Percentiles rank a stretch among this genome's conserved stretches.
Evolutionary conservation across 441 rosid species (phyloP).

Genomic region (Euphorbia corollata): DNA sequence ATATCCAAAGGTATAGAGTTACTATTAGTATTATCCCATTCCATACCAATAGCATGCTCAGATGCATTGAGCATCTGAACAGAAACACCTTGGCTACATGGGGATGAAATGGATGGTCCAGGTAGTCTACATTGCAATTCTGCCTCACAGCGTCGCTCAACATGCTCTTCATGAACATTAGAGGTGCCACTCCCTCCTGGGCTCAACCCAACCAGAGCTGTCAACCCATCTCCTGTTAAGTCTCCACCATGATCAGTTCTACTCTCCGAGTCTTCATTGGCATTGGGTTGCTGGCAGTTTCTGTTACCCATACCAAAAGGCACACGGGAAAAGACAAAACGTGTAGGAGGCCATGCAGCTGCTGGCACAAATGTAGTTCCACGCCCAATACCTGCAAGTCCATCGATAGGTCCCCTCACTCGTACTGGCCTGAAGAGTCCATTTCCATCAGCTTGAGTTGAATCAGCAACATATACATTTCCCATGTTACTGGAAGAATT

Average conservation of each 20-base stretch:
- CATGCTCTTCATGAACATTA: slow-evolving; percentile 48
- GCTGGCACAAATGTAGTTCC: slow-evolving; percentile 77
- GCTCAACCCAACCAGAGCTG: slow-evolving; percentile 79
- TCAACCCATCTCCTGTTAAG: slow-evolving; percentile 74
- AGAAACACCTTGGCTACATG: slow-evolving; percentile 39
- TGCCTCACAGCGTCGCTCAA: slow-evolving; percentile 44
- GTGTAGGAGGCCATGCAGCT: slow-evolving; percentile 80
- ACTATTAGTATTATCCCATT: slow-evolving; percentile 64
- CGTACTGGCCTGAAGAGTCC: slow-evolving; percentile 76
- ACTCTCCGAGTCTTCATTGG: slow-evolving; percentile 75
- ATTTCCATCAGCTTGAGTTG: slow-evolving; percentile 66
- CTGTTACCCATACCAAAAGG: slow-evolving; percentile 69
- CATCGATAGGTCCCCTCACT: slow-evolving; percentile 86
- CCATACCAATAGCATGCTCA: slow-evolving; percentile 51
- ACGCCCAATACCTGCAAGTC: slow-evolving; percentile 94
- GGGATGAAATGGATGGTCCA: slow-evolving; percentile 44
- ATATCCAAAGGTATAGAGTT: slow-evolving; percentile 80
- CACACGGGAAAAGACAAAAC: slow-evolving; percentile 82
- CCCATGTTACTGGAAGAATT: slow-evolving; percentile 48
- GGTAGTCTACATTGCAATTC: slow-evolving; percentile 41
- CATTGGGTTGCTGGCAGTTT: slow-evolving; percentile 66
- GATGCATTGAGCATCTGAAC: slow-evolving; percentile 61
- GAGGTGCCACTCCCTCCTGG: slow-evolving; percentile 52
- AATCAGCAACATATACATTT: slow-evolving; percentile 59
- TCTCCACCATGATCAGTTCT: slow-evolving; percentile 71